Percentiles rank a stretch among this genome's conserved stretches.
phyloP scores from a whole-genome alignment of 2,329 filamentous ascomycete genomes.

The Fonsecaea erecta region DNA sequence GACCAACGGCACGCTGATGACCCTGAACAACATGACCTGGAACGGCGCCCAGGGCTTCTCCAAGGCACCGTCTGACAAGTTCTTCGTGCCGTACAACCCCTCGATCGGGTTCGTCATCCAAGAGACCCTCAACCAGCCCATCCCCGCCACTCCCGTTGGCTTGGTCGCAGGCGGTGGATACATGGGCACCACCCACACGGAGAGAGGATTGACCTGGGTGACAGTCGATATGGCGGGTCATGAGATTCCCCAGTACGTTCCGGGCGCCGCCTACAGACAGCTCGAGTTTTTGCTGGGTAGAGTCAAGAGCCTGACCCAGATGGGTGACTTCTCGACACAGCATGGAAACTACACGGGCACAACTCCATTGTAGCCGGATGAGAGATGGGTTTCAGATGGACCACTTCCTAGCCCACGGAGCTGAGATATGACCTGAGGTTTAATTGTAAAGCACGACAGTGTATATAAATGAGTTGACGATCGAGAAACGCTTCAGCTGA shows the following conservation, averaged over 20 bases:
- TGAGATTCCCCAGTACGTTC: slow-evolving; percentile 66
- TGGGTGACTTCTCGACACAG: slow-evolving; percentile 32
- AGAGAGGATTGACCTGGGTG: slow-evolving; percentile 53
- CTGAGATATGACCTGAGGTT: no score
- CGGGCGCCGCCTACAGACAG: slow-evolving; percentile 70
- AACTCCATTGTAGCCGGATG: slow-evolving; percentile 6
- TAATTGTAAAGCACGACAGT: not conserved
- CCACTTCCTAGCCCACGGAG: no score
- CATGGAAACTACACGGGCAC: slow-evolving; percentile 27
- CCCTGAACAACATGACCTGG: slow-evolving; percentile 61
- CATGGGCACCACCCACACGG: slow-evolving; percentile 48
- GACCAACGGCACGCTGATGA: slow-evolving; percentile 58
- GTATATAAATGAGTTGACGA: no score
- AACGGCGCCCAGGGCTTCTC: slow-evolving; percentile 55
- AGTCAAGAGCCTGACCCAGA: slow-evolving; percentile 39
- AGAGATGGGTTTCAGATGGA: not conserved
- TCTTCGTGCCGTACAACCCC: slow-evolving; percentile 53
- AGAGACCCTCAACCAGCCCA: slow-evolving; percentile 35
- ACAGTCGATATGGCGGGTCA: slow-evolving; percentile 38
- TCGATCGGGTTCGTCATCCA: slow-evolving; percentile 43
- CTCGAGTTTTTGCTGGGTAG: slow-evolving; percentile 76
- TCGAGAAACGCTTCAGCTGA: no score
- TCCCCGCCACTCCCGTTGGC: slow-evolving; percentile 40
- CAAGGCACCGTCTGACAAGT: slow-evolving; percentile 45
- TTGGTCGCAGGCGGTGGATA: slow-evolving; percentile 47